Conservation (phyloP, 257 asterid genomes). For the Anisodus tanguticus region DNA sequence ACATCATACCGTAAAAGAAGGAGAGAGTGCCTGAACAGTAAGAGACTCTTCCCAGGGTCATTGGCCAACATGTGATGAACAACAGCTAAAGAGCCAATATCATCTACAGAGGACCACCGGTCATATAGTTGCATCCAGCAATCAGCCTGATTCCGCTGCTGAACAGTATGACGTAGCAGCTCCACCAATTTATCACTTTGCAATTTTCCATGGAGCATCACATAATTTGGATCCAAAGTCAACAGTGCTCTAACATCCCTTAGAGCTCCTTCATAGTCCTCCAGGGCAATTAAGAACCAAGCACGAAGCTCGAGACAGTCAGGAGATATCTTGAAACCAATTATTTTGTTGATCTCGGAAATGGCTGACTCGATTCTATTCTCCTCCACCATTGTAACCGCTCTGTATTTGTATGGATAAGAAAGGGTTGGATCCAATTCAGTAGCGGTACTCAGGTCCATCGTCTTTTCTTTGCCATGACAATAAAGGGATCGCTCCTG, state of each 20-base stretch:
- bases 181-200: conserved; percentile 74
- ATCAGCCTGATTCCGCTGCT: conserved; percentile 84
- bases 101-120: conserved; percentile 94
- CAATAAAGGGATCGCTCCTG: conserved; percentile 88
- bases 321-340: conserved; percentile 82
- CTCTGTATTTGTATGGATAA: conserved; percentile 83
- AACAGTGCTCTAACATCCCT: conserved; percentile 78
- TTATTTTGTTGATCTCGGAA: conserved; percentile 75
- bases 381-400: conserved; percentile 67
- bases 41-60: conserved; percentile 88
- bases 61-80: conserved; percentile 91
- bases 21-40: conserved; percentile 85
- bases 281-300: conserved; percentile 73
- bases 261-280: conserved; percentile 81
- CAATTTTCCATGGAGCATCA: conserved; percentile 87
- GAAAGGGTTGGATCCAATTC: conserved; percentile 91
- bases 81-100: conserved; percentile 92
- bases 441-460: conserved; percentile 81
- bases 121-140: conserved; percentile 96
- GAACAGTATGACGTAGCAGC: conserved; percentile 63
- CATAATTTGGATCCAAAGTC: conserved; percentile 78
- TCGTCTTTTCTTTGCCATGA: conserved; percentile 65
- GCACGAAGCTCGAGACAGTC: conserved; percentile 98
- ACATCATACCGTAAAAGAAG: conserved; percentile 70
- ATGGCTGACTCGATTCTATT: conserved; percentile 61